Evolutionary conservation across 352 stramenopile genomes (phyloP).

Genomic region (Globisporangium mamillatum): DNA sequence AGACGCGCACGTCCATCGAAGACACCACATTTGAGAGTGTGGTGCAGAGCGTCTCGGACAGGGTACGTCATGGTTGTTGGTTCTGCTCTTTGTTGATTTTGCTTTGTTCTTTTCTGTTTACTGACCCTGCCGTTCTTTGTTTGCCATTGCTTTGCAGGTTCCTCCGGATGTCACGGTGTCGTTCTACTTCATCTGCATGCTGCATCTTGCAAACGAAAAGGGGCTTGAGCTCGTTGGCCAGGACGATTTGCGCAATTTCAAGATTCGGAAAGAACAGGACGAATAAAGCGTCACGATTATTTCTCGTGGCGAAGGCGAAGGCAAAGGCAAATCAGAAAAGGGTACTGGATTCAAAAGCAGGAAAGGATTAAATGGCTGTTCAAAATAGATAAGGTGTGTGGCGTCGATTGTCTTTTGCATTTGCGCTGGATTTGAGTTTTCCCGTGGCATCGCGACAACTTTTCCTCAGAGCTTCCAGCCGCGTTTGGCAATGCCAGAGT

Average conservation of each 20-base stretch:
- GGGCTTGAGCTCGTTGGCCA: slow-evolving; percentile 85
- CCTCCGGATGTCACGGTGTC: slow-evolving; percentile 94
- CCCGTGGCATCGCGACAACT: background rate
- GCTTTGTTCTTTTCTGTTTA: background rate
- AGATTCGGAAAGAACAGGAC: slow-evolving; percentile 48
- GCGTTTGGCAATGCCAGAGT: slow-evolving; percentile 29
- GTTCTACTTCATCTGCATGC: slow-evolving; percentile 99
- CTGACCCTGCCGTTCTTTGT: slow-evolving; percentile 13
- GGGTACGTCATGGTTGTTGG: slow-evolving; percentile 36
- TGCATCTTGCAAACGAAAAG: slow-evolving; percentile 99
- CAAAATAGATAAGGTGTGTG: slow-evolving; percentile 16
- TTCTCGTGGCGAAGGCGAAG: background rate
- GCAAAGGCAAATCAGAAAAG: slow-evolving; percentile 2
- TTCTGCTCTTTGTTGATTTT: background rate
- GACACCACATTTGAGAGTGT: slow-evolving; percentile 88
- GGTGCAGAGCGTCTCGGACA: slow-evolving; percentile 84
- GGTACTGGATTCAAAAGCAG: slow-evolving; percentile 12
- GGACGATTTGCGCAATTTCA: slow-evolving; percentile 75
- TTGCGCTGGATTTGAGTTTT: background rate
- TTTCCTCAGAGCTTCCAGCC: slow-evolving; percentile 58
- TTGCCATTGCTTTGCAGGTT: slow-evolving; percentile 37
- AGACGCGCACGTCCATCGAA: slow-evolving; percentile 9
- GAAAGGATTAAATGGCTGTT: slow-evolving; percentile 14
- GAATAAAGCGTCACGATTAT: slow-evolving; percentile 8
- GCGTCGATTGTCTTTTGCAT: background rate